phyloP scores from a whole-genome alignment of 306 rosid genomes.

The Glycyrrhiza uralensis region DNA sequence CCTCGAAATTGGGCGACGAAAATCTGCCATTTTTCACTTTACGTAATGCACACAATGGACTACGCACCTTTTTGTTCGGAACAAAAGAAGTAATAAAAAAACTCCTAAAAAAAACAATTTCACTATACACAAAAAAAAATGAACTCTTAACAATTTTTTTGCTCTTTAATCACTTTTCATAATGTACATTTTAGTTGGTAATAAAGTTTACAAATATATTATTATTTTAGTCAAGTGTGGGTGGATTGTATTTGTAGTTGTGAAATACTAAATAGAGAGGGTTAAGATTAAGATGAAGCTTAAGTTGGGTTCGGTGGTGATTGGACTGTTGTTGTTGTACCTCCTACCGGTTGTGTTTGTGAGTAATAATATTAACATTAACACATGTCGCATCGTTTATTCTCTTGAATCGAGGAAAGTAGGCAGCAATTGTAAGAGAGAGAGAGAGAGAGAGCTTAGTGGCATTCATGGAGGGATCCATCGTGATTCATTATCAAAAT shows the following conservation, averaged over 20 bases:
- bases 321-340: slow-evolving; percentile 25
- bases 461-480: slow-evolving; percentile 45
- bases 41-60: not conserved
- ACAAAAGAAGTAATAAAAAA: not conserved
- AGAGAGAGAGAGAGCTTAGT: not conserved
- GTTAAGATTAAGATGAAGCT: slow-evolving; percentile 14
- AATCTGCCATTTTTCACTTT: slow-evolving; percentile 22
- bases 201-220: too few species aligned
- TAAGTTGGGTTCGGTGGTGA: slow-evolving; percentile 43
- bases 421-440: not conserved
- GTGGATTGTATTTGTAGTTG: too few species aligned
- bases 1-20: slow-evolving; percentile 22
- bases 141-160: not conserved
- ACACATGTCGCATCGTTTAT: slow-evolving; percentile 51
- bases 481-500: not conserved
- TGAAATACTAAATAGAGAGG: too few species aligned
- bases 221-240: too few species aligned
- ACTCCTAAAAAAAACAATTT: too few species aligned
- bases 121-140: not conserved
- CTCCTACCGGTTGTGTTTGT: slow-evolving; percentile 33
- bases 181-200: too few species aligned
- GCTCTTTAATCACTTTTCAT: not conserved
- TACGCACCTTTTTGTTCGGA: slow-evolving; percentile 19
- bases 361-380: slow-evolving; percentile 38
- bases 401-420: slow-evolving; percentile 81